A percentile compares a stretch with the other conserved stretches of the same genome.
phyloP scores from a whole-genome alignment of 1,284 basidiomycete genomes.

The Boletus albobrunnescens region DNA sequence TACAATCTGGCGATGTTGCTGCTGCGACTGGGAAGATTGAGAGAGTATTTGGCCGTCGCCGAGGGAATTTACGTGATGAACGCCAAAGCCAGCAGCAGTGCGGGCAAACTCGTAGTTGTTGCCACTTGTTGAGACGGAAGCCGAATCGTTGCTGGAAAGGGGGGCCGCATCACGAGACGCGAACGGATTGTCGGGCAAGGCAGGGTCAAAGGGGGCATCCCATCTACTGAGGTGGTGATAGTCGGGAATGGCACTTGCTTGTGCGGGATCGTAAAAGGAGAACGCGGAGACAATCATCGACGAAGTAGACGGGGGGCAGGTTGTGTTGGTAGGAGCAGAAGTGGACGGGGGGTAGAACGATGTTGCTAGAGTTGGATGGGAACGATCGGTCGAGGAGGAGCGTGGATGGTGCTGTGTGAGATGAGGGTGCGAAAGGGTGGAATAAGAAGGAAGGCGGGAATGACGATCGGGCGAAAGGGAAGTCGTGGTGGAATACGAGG shows the following conservation, averaged over 20 bases:
- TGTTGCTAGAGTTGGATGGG: background rate
- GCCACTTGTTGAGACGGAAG: background rate
- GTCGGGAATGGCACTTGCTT: slow-evolving; percentile 14
- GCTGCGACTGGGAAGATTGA: slow-evolving; percentile 1
- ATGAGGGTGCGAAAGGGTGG: slow-evolving; percentile 1
- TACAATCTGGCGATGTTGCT: slow-evolving; percentile 12
- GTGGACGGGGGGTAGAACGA: slow-evolving; percentile 4
- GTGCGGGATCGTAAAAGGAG: slow-evolving; percentile 31
- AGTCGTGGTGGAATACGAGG: background rate
- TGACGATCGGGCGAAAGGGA: slow-evolving; percentile 8
- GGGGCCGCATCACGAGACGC: background rate
- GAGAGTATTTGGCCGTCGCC: background rate
- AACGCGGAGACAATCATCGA: slow-evolving; percentile 28
- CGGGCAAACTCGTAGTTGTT: slow-evolving; percentile 2
- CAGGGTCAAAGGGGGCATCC: slow-evolving; percentile 19
- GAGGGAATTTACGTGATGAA: background rate
- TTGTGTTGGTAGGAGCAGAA: background rate
- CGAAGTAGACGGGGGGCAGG: slow-evolving; percentile 1
- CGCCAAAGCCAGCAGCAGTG: slow-evolving; percentile 1
- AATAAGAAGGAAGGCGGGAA: background rate
- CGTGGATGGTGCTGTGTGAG: background rate
- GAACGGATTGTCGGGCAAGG: slow-evolving; percentile 6
- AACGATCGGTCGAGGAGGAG: slow-evolving; percentile 1
- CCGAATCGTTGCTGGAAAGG: no score
- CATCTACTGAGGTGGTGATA: slow-evolving; percentile 18